Base-by-base conservation (phyloP, 1,284 basidiomycete species). In the Puccinia polysora region DNA sequence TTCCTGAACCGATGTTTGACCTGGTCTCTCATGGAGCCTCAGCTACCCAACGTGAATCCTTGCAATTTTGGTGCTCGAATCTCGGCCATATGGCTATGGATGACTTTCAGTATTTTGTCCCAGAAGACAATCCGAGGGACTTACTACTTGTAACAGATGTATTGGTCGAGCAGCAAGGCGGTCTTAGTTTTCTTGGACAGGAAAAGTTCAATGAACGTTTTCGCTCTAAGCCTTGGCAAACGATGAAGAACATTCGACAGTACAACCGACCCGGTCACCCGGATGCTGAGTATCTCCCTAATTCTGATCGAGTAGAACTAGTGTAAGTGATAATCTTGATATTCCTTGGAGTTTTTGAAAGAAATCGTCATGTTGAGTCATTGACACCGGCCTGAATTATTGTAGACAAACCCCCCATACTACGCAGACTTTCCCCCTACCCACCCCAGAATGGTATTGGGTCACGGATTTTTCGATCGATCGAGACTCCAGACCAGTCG, bases 81-180 rank as follows among this genome's bases (percentile, higher is more conserved):
- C 23, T 56, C 18, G 53, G 53, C 10, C 2, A 4, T 8, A 36
- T 1, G 18, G 28, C 32, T 14, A 56, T 56, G 32, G 2, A 30
- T 8, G 30, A 56, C 10, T 34, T 34, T 1, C 30, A 30, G 8
- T 56, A 56, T 10, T 56, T 56, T n/a, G 15, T 56, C 32, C 32
- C 34, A n/a, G 38, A 56, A 12, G 32, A 6, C 5, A n/a, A 12
- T 30, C 53, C 53, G 2, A 56, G 53, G 7, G 32, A 56, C 8
- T 6, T 56, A 4, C 18, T 43, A 15, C 43, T 64, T 7, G 62
- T 15, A 12, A 69, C 67, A 10, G 67, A 69, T 49, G 45, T 69
- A 7, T 49, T 69, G 43, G 60, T 69, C n/a, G 52, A 69, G 40
- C 53, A 69, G 6, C 55, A 69, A 49, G 67, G 67, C 18, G 67